Conservation (phyloP, 148 eudicot genomes). For the Cornus florida region DNA sequence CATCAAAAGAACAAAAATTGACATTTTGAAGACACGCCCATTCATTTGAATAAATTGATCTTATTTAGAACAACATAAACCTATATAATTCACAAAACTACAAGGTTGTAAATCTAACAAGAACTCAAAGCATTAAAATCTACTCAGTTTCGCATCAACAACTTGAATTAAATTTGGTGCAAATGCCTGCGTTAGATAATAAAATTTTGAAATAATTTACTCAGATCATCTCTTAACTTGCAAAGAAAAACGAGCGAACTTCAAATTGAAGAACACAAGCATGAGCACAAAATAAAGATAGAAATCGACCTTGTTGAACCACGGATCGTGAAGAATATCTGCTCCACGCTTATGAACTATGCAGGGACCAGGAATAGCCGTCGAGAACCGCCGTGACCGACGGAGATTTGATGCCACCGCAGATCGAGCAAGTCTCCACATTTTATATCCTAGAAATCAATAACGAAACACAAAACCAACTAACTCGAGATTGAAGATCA, state of each 20-base stretch:
- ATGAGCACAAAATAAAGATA: neutral
- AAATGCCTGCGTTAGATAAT: too few species aligned
- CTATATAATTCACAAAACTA: neutral
- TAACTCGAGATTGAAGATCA: neutral
- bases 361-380: conserved; percentile 83
- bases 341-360: conserved; percentile 93
- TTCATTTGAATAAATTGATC: neutral
- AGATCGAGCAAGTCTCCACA: conserved; percentile 75
- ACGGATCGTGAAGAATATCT: conserved; percentile 98
- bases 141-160: too few species aligned
- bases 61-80: neutral
- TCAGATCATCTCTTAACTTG: neutral
- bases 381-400: conserved; percentile 56
- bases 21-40: neutral
- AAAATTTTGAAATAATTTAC: neutral
- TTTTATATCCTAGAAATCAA: conserved; percentile 10
- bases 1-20: neutral
- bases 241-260: neutral
- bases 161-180: too few species aligned
- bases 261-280: neutral
- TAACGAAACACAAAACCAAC: conserved; percentile 1
- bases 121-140: too few species aligned
- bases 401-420: conserved; percentile 62
- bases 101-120: too few species aligned
- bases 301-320: conserved; percentile 88